Evolutionary conservation across 1,284 basidiomycete species (phyloP), one percentile per base, ranked within the genome.

Genomic region (Pisolithus thermaeus): DNA sequence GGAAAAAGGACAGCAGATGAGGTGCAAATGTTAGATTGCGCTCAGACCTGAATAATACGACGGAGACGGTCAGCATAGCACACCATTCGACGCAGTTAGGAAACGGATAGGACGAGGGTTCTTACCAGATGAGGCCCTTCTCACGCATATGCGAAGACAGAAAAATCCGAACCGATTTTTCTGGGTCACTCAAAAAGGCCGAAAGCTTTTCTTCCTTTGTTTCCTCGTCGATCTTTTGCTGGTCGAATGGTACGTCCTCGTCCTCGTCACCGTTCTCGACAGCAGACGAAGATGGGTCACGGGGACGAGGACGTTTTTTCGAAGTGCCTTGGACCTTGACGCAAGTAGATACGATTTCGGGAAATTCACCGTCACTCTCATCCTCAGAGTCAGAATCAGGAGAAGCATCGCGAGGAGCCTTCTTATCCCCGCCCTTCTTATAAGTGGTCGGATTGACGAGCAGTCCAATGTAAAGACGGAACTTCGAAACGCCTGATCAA

Each of bases 141-240:
- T 81, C 74, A 23, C 77, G 73, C 69, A 80, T 81, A 56, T 80
- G 79, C 4, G 80, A 81, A 0, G 83, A 84, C 48, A 90, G 72
- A 63, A 86, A 88, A 7, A 84, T 69, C 50, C 73, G 75, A 27
- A 80, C 64, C 18, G 68, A 62, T 2, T 59, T 59, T 57, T 80
- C 81, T 0, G 84, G 82, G 50, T 86, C 73, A 53, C 73, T 64
- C 43, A 87, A 65, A 65, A 89, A 89, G 2, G 62, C 59, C 1
- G 73, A 60, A 54, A 80, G 66, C 35, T 73, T 74, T 28, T 76
- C 73, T 39, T 77, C 74, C 46, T 76, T 74, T 16, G 63, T 56
- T 3, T 64, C 61, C 40, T 61, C 65, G 28, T 70, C 60, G 58
- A 77, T 59, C 35, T 73, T 62, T 16, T 59, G 64, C 49, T 68